phyloP scores from a whole-genome alignment of 495 filamentous ascomycete species.

The Chaetomium cochliodes region DNA sequence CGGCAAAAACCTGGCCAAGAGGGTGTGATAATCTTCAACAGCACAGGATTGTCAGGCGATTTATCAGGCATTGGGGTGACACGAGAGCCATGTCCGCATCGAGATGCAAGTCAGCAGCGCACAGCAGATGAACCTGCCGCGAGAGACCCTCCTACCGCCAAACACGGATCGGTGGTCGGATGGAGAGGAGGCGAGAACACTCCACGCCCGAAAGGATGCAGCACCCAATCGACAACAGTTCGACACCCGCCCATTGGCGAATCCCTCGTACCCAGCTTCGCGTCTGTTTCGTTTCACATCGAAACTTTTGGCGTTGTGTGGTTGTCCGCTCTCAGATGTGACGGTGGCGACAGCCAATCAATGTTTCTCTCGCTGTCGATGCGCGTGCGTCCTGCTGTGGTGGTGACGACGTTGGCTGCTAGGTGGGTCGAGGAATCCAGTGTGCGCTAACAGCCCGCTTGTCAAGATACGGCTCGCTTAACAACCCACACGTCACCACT shows the following conservation, averaged over 20 bases:
- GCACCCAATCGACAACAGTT: not conserved
- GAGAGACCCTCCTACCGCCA: not conserved
- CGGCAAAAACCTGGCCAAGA: not conserved
- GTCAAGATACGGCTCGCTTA: no score
- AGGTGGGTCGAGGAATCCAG: no score
- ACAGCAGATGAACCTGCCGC: not conserved
- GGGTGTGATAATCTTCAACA: not conserved
- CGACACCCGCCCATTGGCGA: not conserved
- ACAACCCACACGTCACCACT: no score
- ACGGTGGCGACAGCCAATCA: slow-evolving; percentile 18
- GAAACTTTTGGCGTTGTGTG: slow-evolving; percentile 25
- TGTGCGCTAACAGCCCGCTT: no score
- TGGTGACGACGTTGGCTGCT: no score
- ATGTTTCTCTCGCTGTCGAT: not conserved
- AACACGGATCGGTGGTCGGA: not conserved
- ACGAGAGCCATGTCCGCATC: not conserved
- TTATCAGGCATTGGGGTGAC: not conserved
- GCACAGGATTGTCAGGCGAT: not conserved
- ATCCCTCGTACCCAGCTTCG: not conserved
- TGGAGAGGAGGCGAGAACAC: not conserved
- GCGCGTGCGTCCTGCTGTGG: not conserved
- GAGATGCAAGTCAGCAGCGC: not conserved
- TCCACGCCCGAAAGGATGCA: not conserved
- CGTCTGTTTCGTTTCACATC: slow-evolving; percentile 22
- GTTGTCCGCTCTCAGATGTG: slow-evolving; percentile 16